Conservation (phyloP, 805 yeast species). For the Ogataea kodamae region DNA sequence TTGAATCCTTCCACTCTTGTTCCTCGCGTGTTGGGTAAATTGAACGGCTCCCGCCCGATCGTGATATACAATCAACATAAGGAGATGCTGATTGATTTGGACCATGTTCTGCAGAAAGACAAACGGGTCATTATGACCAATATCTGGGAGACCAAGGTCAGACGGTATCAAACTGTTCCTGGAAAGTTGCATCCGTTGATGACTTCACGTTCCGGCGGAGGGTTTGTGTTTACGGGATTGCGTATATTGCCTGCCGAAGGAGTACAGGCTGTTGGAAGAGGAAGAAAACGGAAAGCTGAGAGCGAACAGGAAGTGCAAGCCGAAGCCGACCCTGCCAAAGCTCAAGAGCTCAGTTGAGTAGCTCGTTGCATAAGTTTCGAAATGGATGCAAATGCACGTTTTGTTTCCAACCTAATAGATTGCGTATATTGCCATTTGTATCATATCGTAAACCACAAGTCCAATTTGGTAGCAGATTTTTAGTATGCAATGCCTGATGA, state of each 20-base stretch:
- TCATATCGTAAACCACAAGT: slow-evolving; percentile 54
- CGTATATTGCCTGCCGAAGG: slow-evolving; percentile 69
- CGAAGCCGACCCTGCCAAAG: too few relatives aligned
- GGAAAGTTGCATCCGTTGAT: slow-evolving; percentile 93
- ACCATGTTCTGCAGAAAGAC: slow-evolving; percentile 63
- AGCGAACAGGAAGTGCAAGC: too few relatives aligned
- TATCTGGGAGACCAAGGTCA: slow-evolving; percentile 73
- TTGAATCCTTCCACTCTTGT: slow-evolving; percentile 65
- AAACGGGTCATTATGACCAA: slow-evolving; percentile 77
- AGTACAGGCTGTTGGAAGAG: slow-evolving; percentile 68
- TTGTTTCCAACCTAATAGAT: slow-evolving; percentile 59
- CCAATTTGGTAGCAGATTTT: slow-evolving; percentile 12
- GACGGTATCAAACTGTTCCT: slow-evolving; percentile 88
- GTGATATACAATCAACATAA: slow-evolving; percentile 80
- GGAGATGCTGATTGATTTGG: slow-evolving; percentile 72
- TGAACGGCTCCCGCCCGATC: slow-evolving; percentile 85
- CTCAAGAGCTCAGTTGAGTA: too few relatives aligned
- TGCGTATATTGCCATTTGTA: slow-evolving; percentile 48
- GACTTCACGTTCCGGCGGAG: slow-evolving; percentile 93
- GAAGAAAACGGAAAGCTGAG: slow-evolving; percentile 40
- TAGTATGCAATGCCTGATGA: slow-evolving; percentile 44
- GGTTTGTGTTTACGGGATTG: slow-evolving; percentile 75
- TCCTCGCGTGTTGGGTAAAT: slow-evolving; percentile 54
- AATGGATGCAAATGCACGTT: slow-evolving; percentile 13
- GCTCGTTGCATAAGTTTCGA: too few relatives aligned